Evolutionary conservation across 1,139 yeast genomes (phyloP), one percentile per base, ranked within the genome.

Genomic region (Magnusiomyces ingens): DNA sequence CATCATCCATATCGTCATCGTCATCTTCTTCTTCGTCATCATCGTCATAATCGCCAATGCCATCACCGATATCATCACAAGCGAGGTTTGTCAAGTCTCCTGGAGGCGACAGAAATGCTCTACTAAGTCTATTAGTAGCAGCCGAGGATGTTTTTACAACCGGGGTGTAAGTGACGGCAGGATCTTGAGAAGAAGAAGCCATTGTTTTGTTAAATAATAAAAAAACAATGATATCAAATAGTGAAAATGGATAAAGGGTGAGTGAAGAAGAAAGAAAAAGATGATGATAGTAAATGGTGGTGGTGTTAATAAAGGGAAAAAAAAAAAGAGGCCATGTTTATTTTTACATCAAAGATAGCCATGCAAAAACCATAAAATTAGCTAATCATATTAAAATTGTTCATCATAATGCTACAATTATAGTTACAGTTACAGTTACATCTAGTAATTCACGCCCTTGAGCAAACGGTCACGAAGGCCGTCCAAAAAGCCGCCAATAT

Each of bases 401-500:
- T 21, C n/a, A 13, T 13, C 41, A 15, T n/a, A 4, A 37, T 15
- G 36, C 11, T n/a, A 41, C n/a, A 4, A 17, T 41, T n/a, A 41
- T 19, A 41, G 19, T 41, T n/a, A 41, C 21, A 41, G 19, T 41
- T n/a, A 41, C 19, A 41, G 19, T 41, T n/a, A 12, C 45, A 5
- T 41, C 19, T 41, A 41, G 45, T 17, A 21, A 17, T 26, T 26
- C 32, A 26, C 32, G 13, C 42, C 48, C 15, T 18, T 17, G 13
- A 45, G 32, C 22, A 52, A n/a, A 12, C 51, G 51, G 46, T 48
- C 48, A 40, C 57, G 57, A 50, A 64, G 45, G 40, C 54, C 54
- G n/a, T 61, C 66, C 51, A 64, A 47, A 48, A 61, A 48, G 44
- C 52, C 52, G 48, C 58, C 59, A 37, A 63, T 53, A 49, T 61